Percentiles rank a stretch among this genome's conserved stretches.
These are phyloP conservation scores for Phoma sp. DNA, from an alignment of 2,329 filamentous ascomycete genomes.

Conservation along the genomic window DNA sequence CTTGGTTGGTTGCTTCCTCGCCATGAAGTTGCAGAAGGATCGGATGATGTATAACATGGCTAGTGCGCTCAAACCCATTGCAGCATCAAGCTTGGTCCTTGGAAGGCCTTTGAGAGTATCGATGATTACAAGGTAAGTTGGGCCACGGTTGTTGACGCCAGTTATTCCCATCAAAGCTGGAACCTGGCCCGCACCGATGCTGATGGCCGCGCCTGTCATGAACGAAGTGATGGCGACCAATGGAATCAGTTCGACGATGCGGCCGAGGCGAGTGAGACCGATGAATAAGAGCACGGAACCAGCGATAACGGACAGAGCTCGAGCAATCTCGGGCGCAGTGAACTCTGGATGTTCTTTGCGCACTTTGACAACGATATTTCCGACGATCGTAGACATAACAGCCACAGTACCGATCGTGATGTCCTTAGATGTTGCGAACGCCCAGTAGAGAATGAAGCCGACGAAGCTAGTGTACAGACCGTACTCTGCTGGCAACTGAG, in stretches of 20 bases:
- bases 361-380: conserved; percentile 74
- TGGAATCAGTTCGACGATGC: conserved; percentile 93
- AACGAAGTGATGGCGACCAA: conserved; percentile 90
- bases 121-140: conserved; percentile 85
- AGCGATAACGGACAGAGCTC: conserved; percentile 76
- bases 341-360: conserved; percentile 55
- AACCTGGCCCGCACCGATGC: conserved; percentile 83
- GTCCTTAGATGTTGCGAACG: conserved; percentile 97
- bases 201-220: conserved; percentile 96
- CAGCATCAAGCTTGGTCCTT: conserved; percentile 74
- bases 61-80: conserved; percentile 83
- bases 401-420: conserved; percentile 99
- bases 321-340: conserved; percentile 67
- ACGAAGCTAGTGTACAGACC: conserved; percentile 96
- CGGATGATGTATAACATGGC: conserved; percentile 75
- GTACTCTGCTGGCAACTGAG: conserved; percentile 78
- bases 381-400: conserved; percentile 90
- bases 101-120: conserved; percentile 78
- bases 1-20: conserved; percentile 70
- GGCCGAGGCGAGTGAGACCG: conserved; percentile 80
- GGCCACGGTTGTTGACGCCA: conserved; percentile 73
- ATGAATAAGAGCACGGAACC: conserved; percentile 81
- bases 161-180: conserved; percentile 80
- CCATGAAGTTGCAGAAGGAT: conserved; percentile 65
- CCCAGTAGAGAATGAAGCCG: conserved; percentile 94